Base-by-base conservation (phyloP, 2,329 filamentous ascomycete genomes). In the Exophiala sp. region DNA sequence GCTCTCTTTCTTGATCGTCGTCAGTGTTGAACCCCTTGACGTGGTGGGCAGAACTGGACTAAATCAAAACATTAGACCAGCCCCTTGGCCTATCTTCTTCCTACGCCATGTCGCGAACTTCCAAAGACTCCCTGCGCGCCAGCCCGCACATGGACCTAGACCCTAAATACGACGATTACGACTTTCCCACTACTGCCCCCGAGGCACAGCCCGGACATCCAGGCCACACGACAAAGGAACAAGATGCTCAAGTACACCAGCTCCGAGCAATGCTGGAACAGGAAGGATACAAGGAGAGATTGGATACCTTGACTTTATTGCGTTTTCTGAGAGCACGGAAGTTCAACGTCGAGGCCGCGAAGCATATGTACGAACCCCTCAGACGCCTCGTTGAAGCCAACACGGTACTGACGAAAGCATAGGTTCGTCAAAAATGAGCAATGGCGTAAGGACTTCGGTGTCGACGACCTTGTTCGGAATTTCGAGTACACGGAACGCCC, bases 91-190 rank as follows among this genome's bases (percentile, higher is more conserved):
- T 19, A 16, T 19, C 22, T 41, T 22, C 40, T 40, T 22, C 43
- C 9, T 34, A 40, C 52, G 52, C 8, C 46, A 60, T 60, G 56
- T 57, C 54, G 43, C 49, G 43, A 41, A 38, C 45, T 7, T 57
- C 55, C 3, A 56, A 52, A 43, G 52, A 54, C 37, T 21, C 48
- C 7, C 21, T 45, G n/a, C 19, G 18, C 27, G 60, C 65, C 27
- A 64, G 66, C 49, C 64, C 66, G 46, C 59, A 69, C 60, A 68
- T 76, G 60, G 69, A 73, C 60, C 71, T 88, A 63, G 83, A 95
- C 71, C 78, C 87, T 68, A 96, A 95, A 74, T 95, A 97, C 77
- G 93, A 97, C 74, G 70, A 94, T 75, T 97, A 93, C 72, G 90
- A 96, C 71, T 97, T 81, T 75, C 93, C 93, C 57, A 88, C 83